These are phyloP conservation scores for Phyllosticta capitalensis DNA, from an alignment of 2,329 filamentous ascomycete species.

Conservation along the genomic window DNA sequence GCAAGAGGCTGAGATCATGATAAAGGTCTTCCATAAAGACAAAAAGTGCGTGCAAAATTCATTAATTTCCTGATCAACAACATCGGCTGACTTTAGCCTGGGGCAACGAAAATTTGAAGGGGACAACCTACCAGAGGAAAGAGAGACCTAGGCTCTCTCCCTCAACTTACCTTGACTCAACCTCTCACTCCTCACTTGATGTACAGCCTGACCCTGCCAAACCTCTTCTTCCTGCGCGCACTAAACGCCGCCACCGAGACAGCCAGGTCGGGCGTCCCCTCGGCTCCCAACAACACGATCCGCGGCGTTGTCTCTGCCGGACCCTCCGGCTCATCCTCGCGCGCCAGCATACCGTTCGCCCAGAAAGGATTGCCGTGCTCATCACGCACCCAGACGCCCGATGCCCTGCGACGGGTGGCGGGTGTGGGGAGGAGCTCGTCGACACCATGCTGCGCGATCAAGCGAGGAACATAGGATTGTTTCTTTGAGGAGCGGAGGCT, in stretches of 20 bases:
- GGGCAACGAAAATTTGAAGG: too few species aligned
- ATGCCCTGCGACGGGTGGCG: too few species aligned
- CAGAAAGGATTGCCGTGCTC: not conserved
- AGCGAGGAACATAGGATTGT: not conserved
- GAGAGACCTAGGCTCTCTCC: too few species aligned
- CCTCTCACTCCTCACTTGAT: not conserved
- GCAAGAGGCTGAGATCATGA: too few species aligned
- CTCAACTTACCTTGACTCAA: too few species aligned
- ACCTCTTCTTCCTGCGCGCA: not conserved
- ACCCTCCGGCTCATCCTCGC: not conserved
- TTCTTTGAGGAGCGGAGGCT: not conserved
- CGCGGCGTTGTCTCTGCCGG: too few species aligned
- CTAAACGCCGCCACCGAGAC: not conserved
- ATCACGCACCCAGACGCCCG: not conserved
- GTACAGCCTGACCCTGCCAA: not conserved
- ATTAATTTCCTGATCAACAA: too few species aligned
- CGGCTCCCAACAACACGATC: not conserved
- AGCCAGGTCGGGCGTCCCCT: not conserved
- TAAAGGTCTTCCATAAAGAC: too few species aligned
- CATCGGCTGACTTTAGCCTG: too few species aligned
- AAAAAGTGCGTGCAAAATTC: too few species aligned
- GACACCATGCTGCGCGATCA: not conserved
- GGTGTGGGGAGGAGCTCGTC: too few species aligned
- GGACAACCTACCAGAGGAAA: too few species aligned
- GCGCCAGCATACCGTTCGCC: not conserved